Conservation (phyloP, 2,329 filamentous ascomycete species). For the Penicillium brasilianum region DNA sequence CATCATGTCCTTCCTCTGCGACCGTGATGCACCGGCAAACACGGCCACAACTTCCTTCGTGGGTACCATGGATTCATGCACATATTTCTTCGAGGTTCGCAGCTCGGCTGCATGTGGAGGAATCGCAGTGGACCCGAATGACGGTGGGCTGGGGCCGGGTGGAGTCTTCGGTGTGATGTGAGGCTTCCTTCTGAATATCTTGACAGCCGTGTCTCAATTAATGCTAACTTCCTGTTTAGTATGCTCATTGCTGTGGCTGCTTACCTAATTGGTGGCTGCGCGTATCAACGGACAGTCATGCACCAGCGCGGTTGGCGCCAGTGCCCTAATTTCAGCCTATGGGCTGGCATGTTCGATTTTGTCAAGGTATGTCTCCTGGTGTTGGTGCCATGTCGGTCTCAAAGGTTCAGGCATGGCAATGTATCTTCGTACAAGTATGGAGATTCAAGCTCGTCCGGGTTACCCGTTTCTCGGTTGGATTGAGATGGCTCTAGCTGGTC, state of each 20-base stretch:
- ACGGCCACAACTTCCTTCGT: conserved; percentile 81
- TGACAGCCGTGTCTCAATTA: not conserved
- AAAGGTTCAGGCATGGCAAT: conserved; percentile 33
- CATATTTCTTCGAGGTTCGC: conserved; percentile 93
- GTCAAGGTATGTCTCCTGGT: conserved; percentile 69
- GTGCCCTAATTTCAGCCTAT: conserved; percentile 90
- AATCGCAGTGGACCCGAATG: conserved; percentile 61
- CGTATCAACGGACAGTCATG: conserved; percentile 93
- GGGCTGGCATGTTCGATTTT: conserved; percentile 85
- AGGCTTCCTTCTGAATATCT: conserved; percentile 23
- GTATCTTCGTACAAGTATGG: conserved; percentile 27
- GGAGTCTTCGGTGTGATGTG: conserved; percentile 89
- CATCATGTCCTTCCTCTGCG: conserved; percentile 91
- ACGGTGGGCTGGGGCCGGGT: conserved; percentile 67
- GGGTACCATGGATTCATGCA: conserved; percentile 86
- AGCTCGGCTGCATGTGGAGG: conserved; percentile 83
- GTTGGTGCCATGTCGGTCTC: conserved; percentile 45
- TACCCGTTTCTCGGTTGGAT: conserved; percentile 45
- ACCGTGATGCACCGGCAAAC: conserved; percentile 73
- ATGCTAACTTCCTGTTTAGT: conserved; percentile 38
- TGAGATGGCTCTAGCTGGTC: conserved; percentile 37
- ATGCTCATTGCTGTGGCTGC: conserved; percentile 76
- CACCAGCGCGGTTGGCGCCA: conserved; percentile 95
- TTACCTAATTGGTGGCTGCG: conserved; percentile 89
- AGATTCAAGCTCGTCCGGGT: conserved; percentile 29